Percentiles rank a stretch among this genome's conserved stretches.
These are phyloP conservation scores for Piloderma croceum DNA, from an alignment of 768 basidiomycete species.

Conservation along the genomic window DNA sequence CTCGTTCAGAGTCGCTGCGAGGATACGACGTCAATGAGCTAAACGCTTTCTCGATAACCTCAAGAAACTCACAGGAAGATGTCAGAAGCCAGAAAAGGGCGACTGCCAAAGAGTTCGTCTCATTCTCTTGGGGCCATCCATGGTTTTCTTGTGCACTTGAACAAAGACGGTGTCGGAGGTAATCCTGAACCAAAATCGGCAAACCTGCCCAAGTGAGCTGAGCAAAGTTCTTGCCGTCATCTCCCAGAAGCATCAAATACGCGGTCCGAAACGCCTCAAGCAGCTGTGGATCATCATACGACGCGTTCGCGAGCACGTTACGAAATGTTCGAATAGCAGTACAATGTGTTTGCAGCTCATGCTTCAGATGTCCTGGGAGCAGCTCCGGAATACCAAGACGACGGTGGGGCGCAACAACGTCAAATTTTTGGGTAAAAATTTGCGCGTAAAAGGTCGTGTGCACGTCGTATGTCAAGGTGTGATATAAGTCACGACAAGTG, in stretches of 20 bases:
- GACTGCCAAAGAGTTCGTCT: conserved; percentile 40
- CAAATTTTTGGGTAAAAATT: conserved; percentile 46
- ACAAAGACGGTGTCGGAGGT: conserved; percentile 36
- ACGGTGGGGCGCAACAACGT: conserved; percentile 35
- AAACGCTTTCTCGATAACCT: no score
- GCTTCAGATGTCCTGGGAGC: conserved; percentile 28
- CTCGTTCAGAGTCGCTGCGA: conserved; percentile 25
- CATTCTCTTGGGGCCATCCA: conserved; percentile 47
- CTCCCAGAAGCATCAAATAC: conserved; percentile 55
- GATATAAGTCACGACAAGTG: conserved; percentile 28
- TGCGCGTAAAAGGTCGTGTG: conserved; percentile 30
- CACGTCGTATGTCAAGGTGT: conserved; percentile 19
- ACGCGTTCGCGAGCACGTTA: conserved; percentile 24
- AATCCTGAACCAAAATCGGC: conserved; percentile 34
- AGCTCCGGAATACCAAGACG: conserved; percentile 28
- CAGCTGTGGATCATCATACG: conserved; percentile 31
- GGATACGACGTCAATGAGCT: conserved; percentile 5
- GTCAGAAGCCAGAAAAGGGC: conserved; percentile 44
- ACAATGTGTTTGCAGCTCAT: conserved; percentile 43
- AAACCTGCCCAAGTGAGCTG: conserved; percentile 43
- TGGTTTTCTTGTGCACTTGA: conserved; percentile 31
- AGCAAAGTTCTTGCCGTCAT: conserved; percentile 42
- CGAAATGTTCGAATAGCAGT: conserved; percentile 41
- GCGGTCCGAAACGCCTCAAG: conserved; percentile 46
- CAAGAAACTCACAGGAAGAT: conserved; percentile 31